Percentiles rank a stretch among this genome's conserved stretches.
These are phyloP conservation scores for Globisporangium viniferum DNA, from an alignment of 352 stramenopile species.

Conservation along the genomic window DNA sequence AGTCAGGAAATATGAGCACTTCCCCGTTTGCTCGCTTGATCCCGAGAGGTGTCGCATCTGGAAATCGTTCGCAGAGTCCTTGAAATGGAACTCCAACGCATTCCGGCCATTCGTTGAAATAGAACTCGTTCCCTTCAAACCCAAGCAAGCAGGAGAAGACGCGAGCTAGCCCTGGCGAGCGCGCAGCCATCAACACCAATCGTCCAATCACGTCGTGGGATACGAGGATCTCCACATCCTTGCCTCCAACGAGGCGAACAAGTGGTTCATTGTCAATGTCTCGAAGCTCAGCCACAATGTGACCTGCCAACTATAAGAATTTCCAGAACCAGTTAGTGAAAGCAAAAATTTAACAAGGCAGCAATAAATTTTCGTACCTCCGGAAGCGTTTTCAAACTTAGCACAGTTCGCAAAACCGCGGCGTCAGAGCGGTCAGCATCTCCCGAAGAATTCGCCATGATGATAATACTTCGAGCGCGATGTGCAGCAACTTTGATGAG, in stretches of 20 bases:
- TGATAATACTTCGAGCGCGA: conserved; percentile 75
- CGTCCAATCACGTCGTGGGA: conserved; percentile 89
- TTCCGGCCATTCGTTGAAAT: conserved; percentile 85
- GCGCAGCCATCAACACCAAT: conserved; percentile 82
- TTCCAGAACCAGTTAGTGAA: background rate
- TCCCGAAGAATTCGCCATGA: conserved; percentile 67
- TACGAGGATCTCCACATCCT: conserved; percentile 81
- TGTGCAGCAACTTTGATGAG: conserved; percentile 79
- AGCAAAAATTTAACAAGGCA: background rate
- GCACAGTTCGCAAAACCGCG: conserved; percentile 65
- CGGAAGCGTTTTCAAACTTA: conserved; percentile 76
- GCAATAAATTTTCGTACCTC: conserved; percentile 21
- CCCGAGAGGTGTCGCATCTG: conserved; percentile 77
- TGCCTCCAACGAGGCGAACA: conserved; percentile 69
- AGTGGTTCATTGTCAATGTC: conserved; percentile 88
- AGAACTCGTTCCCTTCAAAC: conserved; percentile 89
- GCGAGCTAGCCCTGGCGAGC: conserved; percentile 72
- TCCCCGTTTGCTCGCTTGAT: conserved; percentile 60
- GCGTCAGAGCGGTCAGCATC: conserved; percentile 84
- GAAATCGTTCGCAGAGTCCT: conserved; percentile 68
- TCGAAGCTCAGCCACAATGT: conserved; percentile 85
- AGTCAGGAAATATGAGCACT: conserved; percentile 56
- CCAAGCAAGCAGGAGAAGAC: conserved; percentile 73
- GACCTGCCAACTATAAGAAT: conserved; percentile 39
- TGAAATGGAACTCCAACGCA: conserved; percentile 67